Conservation (phyloP, 768 basidiomycete species). For the Mycena venus region DNA sequence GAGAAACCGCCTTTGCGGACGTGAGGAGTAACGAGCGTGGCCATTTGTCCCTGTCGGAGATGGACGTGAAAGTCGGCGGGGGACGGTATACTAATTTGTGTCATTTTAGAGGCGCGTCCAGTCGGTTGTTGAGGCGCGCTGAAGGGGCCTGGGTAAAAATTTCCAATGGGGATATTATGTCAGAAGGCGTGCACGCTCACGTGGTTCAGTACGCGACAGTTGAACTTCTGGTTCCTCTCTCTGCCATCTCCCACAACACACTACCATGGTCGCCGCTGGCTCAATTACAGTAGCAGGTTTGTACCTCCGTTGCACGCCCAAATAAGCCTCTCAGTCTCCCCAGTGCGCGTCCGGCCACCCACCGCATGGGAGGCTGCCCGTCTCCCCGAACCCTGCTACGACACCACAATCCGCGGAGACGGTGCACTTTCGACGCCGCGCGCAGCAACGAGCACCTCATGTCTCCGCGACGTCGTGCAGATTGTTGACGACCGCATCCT, state of each 20-base stretch:
- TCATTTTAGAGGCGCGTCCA: too few relatives aligned
- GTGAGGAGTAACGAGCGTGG: constrained; percentile 89
- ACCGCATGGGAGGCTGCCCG: constrained; percentile 87
- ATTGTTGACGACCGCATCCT: constrained; percentile 95
- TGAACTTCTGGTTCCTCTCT: neutral
- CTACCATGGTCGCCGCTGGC: constrained; percentile 82
- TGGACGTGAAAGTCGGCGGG: constrained; percentile 98
- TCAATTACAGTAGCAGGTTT: constrained; percentile 90
- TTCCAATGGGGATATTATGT: neutral
- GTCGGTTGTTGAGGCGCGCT: too few relatives aligned
- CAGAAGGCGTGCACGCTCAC: constrained; percentile 38
- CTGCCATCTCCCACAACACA: constrained; percentile 21
- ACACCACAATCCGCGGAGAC: constrained; percentile 83
- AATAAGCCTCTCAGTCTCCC: constrained; percentile 33
- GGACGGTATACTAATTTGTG: constrained; percentile 54
- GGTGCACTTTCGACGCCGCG: constrained; percentile 84
- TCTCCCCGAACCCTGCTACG: constrained; percentile 81
- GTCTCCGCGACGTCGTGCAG: constrained; percentile 84
- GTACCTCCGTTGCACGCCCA: constrained; percentile 33
- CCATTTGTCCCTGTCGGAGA: constrained; percentile 88
- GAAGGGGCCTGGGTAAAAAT: too few relatives aligned
- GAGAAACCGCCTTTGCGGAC: constrained; percentile 90
- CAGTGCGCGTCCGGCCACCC: constrained; percentile 94
- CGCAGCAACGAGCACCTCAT: constrained; percentile 65
- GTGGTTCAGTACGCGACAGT: constrained; percentile 30